Base-by-base conservation (phyloP, 345 rosid species). In the Melaleuca alternifolia region DNA sequence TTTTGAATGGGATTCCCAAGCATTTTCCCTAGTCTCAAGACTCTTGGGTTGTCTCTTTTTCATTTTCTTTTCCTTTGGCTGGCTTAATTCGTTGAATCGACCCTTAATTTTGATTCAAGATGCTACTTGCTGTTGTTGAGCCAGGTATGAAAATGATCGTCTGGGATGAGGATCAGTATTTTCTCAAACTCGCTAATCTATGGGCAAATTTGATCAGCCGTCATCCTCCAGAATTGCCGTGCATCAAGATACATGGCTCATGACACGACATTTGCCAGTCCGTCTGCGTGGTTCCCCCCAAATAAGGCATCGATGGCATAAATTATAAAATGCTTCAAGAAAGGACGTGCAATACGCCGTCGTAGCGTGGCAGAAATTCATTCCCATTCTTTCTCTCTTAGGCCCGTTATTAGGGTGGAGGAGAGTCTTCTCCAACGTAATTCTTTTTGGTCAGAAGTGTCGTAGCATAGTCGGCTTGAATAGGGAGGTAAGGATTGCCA, bases 151-250 rank as follows among this genome's bases (percentile, higher is more conserved):
- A 93, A 88, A 90, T 54, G 84, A 93, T 93, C 81, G 89, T 86
- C 54, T 98, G 99, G 99, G 89, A 92, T 10, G 92, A 91, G 83
- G 90, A 88, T 52, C 93, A 90, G 82, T 96, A 91, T 90, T 93
- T 96, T 84, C 86, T 93, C 85, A 91, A 91, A 4, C 90, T 98
- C 30, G 98, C 92, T 20, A 98, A 98, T 90, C 86, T 98, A 84
- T 98, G 99, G 99, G 96, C 93, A 33, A 95, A 98, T 91, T 88
- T 94, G 61, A 89, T 95, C 62, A 92, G 93, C 85, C 85, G 9
- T 3, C 86, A 92, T 81, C 94, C 98, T 85, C 99, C 98, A 11
- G 91, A 83, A 83, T 89, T 94, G 91, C 92, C 94, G 0, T 51
- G 54, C 48, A 44, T 91, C 23, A 87, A 87, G 48, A 85, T 56